These are phyloP conservation scores for Dalbergia oliveri DNA, from an alignment of 306 rosid genomes.

Conservation along the genomic window DNA sequence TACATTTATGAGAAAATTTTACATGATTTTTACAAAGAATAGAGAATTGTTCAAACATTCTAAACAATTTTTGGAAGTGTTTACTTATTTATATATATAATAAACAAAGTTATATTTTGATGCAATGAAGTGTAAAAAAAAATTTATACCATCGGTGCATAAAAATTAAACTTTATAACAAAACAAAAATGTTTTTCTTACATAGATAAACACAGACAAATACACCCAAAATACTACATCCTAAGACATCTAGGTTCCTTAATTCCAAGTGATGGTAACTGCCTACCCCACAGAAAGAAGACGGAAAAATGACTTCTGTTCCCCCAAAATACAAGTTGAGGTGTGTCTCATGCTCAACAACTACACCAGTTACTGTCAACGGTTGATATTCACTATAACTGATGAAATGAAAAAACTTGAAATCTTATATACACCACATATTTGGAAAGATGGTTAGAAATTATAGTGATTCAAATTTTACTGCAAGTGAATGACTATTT, in stretches of 20 bases:
- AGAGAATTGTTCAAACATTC: no score
- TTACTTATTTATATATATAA: no score
- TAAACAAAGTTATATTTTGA: no score
- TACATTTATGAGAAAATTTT: no score
- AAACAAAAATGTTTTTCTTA: no score
- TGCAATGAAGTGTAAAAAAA: no score
- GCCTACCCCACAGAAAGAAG: conserved; percentile 14
- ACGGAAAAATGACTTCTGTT: background rate
- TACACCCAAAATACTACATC: conserved; percentile 9
- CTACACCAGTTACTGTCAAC: conserved; percentile 1
- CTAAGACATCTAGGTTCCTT: background rate
- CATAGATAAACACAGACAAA: no score
- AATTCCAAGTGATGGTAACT: conserved; percentile 13
- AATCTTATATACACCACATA: conserved; percentile 15
- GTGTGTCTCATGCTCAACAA: background rate
- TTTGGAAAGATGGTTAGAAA: background rate
- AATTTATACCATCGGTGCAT: no score
- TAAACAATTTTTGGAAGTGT: no score
- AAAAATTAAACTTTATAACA: no score
- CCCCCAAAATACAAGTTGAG: conserved; percentile 2
- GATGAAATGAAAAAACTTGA: background rate
- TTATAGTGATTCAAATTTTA: background rate
- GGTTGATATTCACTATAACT: conserved; percentile 1
- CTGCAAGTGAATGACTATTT: conserved; percentile 18
- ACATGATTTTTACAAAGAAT: no score